These are phyloP conservation scores for Podospora anserina DNA, from an alignment of 495 filamentous ascomycete species.

Conservation along the genomic window DNA sequence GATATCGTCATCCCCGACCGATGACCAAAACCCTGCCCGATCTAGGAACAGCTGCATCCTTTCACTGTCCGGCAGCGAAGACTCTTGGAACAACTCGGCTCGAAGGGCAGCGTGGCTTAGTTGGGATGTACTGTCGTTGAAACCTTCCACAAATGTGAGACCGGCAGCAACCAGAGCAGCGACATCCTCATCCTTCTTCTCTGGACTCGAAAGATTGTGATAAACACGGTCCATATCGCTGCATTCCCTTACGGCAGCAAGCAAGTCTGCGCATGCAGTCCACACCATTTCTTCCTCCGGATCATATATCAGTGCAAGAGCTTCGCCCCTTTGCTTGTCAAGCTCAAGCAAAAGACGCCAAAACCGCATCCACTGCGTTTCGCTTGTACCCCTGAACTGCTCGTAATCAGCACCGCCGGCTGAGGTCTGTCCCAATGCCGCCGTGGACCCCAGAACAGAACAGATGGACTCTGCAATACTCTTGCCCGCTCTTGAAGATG, in stretches of 20 bases:
- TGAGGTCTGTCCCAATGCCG: conserved; percentile 56
- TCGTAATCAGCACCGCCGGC: conserved; percentile 68
- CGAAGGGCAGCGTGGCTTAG: conserved; percentile 58
- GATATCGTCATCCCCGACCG: conserved; percentile 68
- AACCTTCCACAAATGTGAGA: conserved; percentile 55
- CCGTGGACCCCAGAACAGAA: conserved; percentile 61
- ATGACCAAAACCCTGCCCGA: conserved; percentile 65
- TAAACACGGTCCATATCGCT: conserved; percentile 69
- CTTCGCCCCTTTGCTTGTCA: conserved; percentile 77
- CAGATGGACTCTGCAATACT: conserved; percentile 66
- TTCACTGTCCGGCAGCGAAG: conserved; percentile 60
- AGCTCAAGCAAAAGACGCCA: conserved; percentile 81
- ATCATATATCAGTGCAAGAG: conserved; percentile 73
- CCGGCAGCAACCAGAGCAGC: conserved; percentile 57
- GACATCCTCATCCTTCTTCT: conserved; percentile 35
- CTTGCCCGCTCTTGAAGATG: conserved; percentile 42
- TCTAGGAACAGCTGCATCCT: conserved; percentile 70
- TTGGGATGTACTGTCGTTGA: conserved; percentile 60
- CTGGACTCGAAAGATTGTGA: conserved; percentile 49
- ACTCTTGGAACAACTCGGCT: conserved; percentile 67
- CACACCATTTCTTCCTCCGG: conserved; percentile 67
- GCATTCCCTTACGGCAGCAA: conserved; percentile 74
- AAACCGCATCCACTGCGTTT: conserved; percentile 85
- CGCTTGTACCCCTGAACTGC: conserved; percentile 64
- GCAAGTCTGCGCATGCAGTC: conserved; percentile 73